These are phyloP conservation scores for Eragrostis nindensis DNA, from an alignment of 176 grass and related monocot species.

Conservation along the genomic window DNA sequence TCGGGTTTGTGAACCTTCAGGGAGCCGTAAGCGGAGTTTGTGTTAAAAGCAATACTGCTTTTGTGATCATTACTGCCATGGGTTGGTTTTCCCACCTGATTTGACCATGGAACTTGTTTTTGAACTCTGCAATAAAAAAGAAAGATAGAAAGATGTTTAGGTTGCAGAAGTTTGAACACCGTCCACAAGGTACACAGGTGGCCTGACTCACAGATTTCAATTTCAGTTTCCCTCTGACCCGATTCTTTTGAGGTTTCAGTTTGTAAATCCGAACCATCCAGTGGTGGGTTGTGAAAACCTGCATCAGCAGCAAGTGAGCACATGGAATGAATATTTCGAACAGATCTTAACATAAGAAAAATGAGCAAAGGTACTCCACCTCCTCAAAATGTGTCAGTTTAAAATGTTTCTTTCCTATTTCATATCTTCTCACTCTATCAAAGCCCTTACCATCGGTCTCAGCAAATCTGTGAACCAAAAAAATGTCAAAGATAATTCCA, in stretches of 20 bases:
- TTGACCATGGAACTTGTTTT: conserved; percentile 58
- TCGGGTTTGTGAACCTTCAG: not conserved
- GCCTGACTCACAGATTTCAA: conserved; percentile 68
- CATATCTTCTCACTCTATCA: conserved; percentile 94
- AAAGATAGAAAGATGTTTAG: not conserved
- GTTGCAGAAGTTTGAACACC: not conserved
- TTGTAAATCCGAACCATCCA: conserved; percentile 99
- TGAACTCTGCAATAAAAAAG: conserved; percentile 47
- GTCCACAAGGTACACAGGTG: not conserved
- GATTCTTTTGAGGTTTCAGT: conserved; percentile 91
- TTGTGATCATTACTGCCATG: conserved; percentile 88
- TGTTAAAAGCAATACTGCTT: conserved; percentile 6
- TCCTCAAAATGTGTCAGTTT: conserved; percentile 99
- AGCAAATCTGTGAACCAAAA: conserved; percentile 69
- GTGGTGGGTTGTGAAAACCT: conserved; percentile 98
- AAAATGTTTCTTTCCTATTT: conserved; percentile 99
- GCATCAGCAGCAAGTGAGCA: conserved; percentile 16
- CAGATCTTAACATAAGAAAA: not conserved
- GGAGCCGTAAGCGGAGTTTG: conserved; percentile 10
- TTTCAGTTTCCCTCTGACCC: conserved; percentile 82
- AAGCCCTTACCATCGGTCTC: conserved; percentile 96
- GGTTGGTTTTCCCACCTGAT: conserved; percentile 60
- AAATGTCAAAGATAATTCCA: conserved; percentile 29
- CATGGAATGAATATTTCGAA: not conserved
- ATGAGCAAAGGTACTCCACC: conserved; percentile 43